Conservation (phyloP, 2,329 filamentous ascomycete genomes). For the Ceratocystis colombiana region DNA sequence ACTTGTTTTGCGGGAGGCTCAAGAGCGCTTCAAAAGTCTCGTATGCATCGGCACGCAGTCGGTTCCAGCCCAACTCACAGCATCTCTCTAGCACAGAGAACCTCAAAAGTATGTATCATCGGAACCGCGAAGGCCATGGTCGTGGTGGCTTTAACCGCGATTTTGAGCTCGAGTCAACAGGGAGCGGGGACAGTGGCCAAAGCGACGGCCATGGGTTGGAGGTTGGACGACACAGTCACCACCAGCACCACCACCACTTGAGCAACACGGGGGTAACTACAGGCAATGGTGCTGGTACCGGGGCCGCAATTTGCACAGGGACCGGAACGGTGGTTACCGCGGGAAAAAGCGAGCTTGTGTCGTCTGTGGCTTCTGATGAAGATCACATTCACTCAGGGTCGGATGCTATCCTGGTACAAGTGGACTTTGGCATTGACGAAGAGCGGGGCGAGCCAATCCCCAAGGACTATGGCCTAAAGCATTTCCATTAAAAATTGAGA, state of each 20-base stretch:
- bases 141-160: slow-evolving; percentile 5
- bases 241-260: background rate
- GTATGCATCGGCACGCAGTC: slow-evolving; percentile 30
- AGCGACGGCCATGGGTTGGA: slow-evolving; percentile 1
- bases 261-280: background rate
- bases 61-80: slow-evolving; percentile 30
- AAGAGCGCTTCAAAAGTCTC: slow-evolving; percentile 27
- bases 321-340: slow-evolving; percentile 21
- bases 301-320: background rate
- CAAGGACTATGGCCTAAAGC: slow-evolving; percentile 22
- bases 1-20: slow-evolving; percentile 30
- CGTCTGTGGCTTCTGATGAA: slow-evolving; percentile 26
- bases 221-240: background rate
- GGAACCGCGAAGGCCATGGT: slow-evolving; percentile 12
- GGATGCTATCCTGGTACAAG: slow-evolving; percentile 33
- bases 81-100: slow-evolving; percentile 28
- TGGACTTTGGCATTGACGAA: slow-evolving; percentile 34
- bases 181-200: slow-evolving; percentile 18
- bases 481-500: slow-evolving; percentile 14
- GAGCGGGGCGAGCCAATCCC: slow-evolving; percentile 21
- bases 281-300: background rate
- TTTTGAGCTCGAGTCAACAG: slow-evolving; percentile 23
- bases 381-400: slow-evolving; percentile 21
- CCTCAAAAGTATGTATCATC: slow-evolving; percentile 23
- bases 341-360: slow-evolving; percentile 28